Evolutionary conservation across 148 eudicot species (phyloP), one percentile per base, ranked within the genome.

Genomic region (Silene conica): DNA sequence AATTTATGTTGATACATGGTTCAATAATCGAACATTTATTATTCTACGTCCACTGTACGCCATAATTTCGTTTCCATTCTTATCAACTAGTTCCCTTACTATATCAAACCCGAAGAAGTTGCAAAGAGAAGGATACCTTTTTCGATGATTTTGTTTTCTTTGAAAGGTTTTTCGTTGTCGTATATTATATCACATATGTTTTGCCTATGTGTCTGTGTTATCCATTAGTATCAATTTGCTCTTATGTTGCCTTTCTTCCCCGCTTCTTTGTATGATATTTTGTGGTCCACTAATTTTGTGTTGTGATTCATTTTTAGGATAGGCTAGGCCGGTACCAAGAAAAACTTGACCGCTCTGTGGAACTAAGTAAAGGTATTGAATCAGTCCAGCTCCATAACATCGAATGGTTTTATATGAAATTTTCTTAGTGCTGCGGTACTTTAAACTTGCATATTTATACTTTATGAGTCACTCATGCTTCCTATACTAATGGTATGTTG

Each of bases 311-410:
- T 59, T 19, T 83, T 69, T 80, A 93, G 98, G 98, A 93, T 64
- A 89, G 98, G 76, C 69, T 90, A 64, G 84, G 82, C 70, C 82
- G 86, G 79, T 89, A 86, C 73, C 87, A 90, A 75, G 92, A 86
- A 54, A 93, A 93, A 77, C 83, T 93, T 58, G 84, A 89, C 76
- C 76, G 84, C 62, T 85, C 74, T 77, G 72, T 86, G 41, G 85
- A 82, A 45, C 71, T 76, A 81, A 89, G 88, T 80, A 90, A 87
- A 85, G 98, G 98, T 93, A 90, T n/a, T 23, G 21, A 43, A 64
- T 58, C 19, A 4, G 10, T 0, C 45, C 25, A 1, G 19, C 45
- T 1, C 23, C 68, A 28, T 60, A 52, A 31, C 61, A 54, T n/a
- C 18, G 1, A 21, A 43, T 23, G 22, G 45, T 67, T 57, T 69